phyloP scores from a whole-genome alignment of 345 rosid species.

The Mangifera indica region DNA sequence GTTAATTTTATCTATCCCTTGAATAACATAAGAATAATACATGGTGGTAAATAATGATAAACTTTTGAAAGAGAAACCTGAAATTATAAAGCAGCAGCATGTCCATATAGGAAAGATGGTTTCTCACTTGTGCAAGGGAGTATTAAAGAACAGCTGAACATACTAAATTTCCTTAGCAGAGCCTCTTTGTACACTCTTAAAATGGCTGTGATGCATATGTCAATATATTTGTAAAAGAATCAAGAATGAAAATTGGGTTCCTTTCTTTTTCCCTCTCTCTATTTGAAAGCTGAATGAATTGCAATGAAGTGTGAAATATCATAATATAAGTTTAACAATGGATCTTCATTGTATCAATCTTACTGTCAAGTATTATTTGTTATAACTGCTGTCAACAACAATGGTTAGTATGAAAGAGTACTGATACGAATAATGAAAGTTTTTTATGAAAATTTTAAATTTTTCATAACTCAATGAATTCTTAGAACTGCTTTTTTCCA shows the following conservation, averaged over 20 bases:
- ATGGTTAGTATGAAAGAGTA: not conserved
- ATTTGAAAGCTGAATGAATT: no score
- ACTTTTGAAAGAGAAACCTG: constrained; percentile 5
- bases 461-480: not conserved
- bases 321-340: not conserved
- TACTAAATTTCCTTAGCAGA: no score
- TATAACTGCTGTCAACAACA: not conserved
- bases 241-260: no score
- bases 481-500: not conserved
- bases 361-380: no score
- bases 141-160: no score
- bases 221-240: no score
- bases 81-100: not conserved
- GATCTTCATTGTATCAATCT: not conserved
- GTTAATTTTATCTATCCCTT: not conserved
- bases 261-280: no score
- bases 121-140: no score
- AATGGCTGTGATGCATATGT: no score
- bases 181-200: no score
- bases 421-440: not conserved
- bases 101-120: not conserved
- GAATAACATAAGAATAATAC: constrained; percentile 1
- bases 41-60: not conserved
- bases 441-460: not conserved
- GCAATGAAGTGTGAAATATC: no score